Evolutionary conservation across 805 yeast species (phyloP).

Genomic region (Martiniozyma abietophila): DNA sequence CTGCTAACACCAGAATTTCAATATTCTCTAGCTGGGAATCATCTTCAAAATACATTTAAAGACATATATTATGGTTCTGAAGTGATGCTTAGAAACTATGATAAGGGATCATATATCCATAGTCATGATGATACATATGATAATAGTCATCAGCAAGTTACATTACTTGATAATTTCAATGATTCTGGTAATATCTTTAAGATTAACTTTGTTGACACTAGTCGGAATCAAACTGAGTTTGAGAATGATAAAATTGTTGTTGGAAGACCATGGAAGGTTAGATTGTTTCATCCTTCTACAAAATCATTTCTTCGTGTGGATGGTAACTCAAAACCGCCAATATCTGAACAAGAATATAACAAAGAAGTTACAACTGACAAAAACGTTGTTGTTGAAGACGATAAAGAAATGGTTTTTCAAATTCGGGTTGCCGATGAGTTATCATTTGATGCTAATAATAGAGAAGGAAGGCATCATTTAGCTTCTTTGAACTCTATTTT

Average conservation of each 20-base stretch:
- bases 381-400: conserved; percentile 1
- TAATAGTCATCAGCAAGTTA: conserved; percentile 64
- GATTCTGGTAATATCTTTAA: conserved; percentile 67
- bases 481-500: conserved; percentile 62
- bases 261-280: conserved; percentile 45
- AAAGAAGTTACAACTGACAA: conserved; percentile 51
- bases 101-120: conserved; percentile 74
- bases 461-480: conserved; percentile 27
- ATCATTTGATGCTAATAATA: conserved; percentile 25
- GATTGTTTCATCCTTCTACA: conserved; percentile 64
- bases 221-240: conserved; percentile 32
- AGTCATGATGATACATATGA: conserved; percentile 56
- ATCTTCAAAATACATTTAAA: conserved; percentile 38
- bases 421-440: conserved; percentile 40
- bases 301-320: conserved; percentile 57
- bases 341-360: conserved; percentile 85
- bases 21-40: conserved; percentile 40
- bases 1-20: conserved; percentile 62
- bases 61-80: conserved; percentile 65
- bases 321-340: conserved; percentile 69
- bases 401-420: conserved; percentile 39
- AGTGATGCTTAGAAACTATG: conserved; percentile 60
- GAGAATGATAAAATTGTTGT: conserved; percentile 17
- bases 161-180: conserved; percentile 54
- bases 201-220: conserved; percentile 37